Evolutionary conservation across 208 protist genomes (phyloP), one percentile per base, ranked within the genome.

Genomic region (Giardia duodenalis): DNA sequence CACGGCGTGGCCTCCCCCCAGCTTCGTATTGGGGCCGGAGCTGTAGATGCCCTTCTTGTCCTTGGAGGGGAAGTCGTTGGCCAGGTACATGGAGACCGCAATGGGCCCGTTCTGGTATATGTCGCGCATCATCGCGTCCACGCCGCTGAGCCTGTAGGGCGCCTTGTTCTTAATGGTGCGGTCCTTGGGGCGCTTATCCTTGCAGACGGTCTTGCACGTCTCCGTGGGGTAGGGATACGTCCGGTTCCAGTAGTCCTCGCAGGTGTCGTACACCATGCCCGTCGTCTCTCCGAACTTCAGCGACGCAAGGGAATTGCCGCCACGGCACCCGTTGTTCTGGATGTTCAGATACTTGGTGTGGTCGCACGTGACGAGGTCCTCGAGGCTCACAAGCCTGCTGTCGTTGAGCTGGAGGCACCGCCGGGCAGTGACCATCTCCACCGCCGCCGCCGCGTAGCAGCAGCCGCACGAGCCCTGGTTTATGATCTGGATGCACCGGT

Each of bases 51-150:
- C 86, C 42, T 19, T 3, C 4, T 46, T 45, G 4, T 89, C 44
- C 42, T 89, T 89, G 4, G 86, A 42, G 4, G 86, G 86, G 42
- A 89, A 89, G 42, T 89, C 86, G 4, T 10, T 46, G 4, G 4
- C 4, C 44, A 91, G 45, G 88, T 47, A 91, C 2, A 91, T 43
- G 10, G 88, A 2, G 44, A 2, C 88, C n/a, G 88, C 44, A 30
- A 91, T 45, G 2, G 88, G 88, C 2, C 88, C 88, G 45, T 91
- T 91, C 10, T 4, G 2, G 2, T 47, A 91, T n/a, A 91, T 91
- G 10, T 91, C 88, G 2, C 45, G 10, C 44, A 47, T 91, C 2
- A 91, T 91, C n/a, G 0, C n/a, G 2, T 91, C 1, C 44, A 43
- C 44, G 4, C 10, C 1, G 2, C 44, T 48, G 0, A 91, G 2